Base-by-base conservation (phyloP, 2,329 filamentous ascomycete species). In the Diaporthe batatas region DNA sequence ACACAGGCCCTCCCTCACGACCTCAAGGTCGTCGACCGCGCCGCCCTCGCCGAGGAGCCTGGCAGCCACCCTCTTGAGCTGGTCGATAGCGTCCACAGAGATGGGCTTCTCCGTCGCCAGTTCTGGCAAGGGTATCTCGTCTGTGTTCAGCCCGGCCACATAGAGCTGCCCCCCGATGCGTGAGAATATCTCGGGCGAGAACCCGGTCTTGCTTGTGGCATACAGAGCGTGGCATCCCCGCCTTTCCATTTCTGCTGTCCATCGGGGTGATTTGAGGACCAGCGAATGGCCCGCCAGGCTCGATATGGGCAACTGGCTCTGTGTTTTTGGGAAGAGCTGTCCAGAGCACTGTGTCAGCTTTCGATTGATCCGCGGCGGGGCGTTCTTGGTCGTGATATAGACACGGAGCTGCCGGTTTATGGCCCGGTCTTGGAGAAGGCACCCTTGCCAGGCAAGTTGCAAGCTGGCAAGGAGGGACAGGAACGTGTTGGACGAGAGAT, bases 251-350 rank as follows among this genome's bases (percentile, higher is more conserved):
- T 83, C 79, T 6, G 78, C 74, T 73, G 84, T 81, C 86, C 86
- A 89, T 64, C 86, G 83, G 1, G 91, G 89, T 7, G 89, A 90
- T 72, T 84, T 87, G 6, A 95, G 81, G 3, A 95, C 87, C 11
- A 96, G 82, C 23, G 92, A 94, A 81, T 95, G 91, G 0, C 93
- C 94, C 0, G 92, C 92, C 6, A 95, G 83, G 23, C 89, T 86
- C 3, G 84, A 83, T 54, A 94, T 84, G 0, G 90, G 89, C 29
- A 95, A 82, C 14, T 83, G 79, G 1, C 86, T 77, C 3, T 77
- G 78, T 1, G 91, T 86, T 0, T 80, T 77, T 0, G 89, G 89
- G 78, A 96, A 95, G 21, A 96, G 86, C 0, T 67, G 18, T 39
- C 47, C 62, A 23, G n/a, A 36, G 5, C 14, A 8, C 6, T n/a